phyloP scores from a whole-genome alignment of 1,284 basidiomycete species.

The Pterulicium gracile region DNA sequence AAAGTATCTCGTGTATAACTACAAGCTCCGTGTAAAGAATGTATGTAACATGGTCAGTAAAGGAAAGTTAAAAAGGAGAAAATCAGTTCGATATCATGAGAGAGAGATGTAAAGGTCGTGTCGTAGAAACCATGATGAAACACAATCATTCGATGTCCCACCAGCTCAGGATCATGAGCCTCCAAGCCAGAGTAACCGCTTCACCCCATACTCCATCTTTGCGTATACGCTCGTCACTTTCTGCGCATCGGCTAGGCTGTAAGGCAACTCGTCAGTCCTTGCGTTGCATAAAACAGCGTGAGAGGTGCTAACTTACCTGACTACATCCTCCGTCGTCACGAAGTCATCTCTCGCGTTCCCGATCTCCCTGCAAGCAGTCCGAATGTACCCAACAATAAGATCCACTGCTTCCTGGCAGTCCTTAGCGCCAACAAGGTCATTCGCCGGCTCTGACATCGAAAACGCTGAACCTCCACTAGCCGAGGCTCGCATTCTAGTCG shows the following conservation, averaged over 20 bases:
- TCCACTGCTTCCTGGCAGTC: slow-evolving; percentile 73
- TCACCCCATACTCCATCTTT: slow-evolving; percentile 86
- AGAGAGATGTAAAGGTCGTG: too few species aligned
- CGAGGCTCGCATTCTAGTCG: slow-evolving; percentile 40
- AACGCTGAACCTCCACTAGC: slow-evolving; percentile 30
- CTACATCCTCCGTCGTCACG: slow-evolving; percentile 62
- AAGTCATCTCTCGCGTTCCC: slow-evolving; percentile 40
- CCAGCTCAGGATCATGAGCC: too few species aligned
- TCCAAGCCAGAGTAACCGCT: slow-evolving; percentile 79
- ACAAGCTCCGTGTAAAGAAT: too few species aligned
- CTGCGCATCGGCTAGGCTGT: slow-evolving; percentile 71
- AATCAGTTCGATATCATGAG: too few species aligned
- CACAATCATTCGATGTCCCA: too few species aligned
- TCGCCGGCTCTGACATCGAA: slow-evolving; percentile 36
- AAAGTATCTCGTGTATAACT: too few species aligned
- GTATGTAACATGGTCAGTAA: too few species aligned
- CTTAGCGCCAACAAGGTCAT: slow-evolving; percentile 47
- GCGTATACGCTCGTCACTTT: slow-evolving; percentile 74
- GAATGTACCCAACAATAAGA: slow-evolving; percentile 61
- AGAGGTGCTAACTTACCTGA: slow-evolving; percentile 73
- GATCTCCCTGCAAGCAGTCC: slow-evolving; percentile 54
- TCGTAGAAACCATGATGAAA: too few species aligned
- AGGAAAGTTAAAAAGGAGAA: too few species aligned
- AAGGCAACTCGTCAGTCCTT: too few species aligned
- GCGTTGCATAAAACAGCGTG: too few species aligned